Base-by-base conservation (phyloP, 2,329 filamentous ascomycete species). In the Penicillium sp. region DNA sequence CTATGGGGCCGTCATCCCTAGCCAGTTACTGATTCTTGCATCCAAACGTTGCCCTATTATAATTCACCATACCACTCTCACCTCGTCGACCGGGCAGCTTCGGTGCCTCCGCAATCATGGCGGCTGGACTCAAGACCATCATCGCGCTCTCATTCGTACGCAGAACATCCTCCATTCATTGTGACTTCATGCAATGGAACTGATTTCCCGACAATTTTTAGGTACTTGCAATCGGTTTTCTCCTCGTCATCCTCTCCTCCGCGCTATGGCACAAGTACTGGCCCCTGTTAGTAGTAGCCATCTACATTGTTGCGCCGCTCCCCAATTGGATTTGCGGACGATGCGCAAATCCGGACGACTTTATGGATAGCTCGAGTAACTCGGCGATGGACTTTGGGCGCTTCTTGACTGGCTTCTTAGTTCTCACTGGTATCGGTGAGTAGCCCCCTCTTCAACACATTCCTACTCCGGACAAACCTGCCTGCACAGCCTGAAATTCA, bases 61-160 rank as follows among this genome's bases (percentile, higher is more conserved):
- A 43, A n/a, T 20, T 7, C 21, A 34, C 40, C 36, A 29, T 36
- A 32, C 39, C 33, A 29, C 36, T 26, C 11, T 36, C 25, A 33
- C 21, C 30, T 45, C 28, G 21, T 37, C 41, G 33, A 49, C 39
- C 49, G 49, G 37, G 44, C 51, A 49, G 45, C 42, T 52, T 50
- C 49, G 49, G 46, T 36, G 27, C 50, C 46, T 56, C 57, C 54
- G 56, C 56, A 58, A 58, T 51, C 58, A 77, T 73, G 73, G 80
- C 87, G 75, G 89, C 93, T 58, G 93, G 93, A 66, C 83, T 98
- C 63, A 97, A 96, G 75, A 98, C 93, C 56, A 98, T 98, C 72
- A 98, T 98, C 70, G 88, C 87, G 52, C 86, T 98, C 57, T 97
- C 93, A 65, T 98, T 98, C 73, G 93, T 87, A 79, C 40, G 80